Conservation (phyloP, 2,329 filamentous ascomycete genomes). For the Penicillium sp. region DNA sequence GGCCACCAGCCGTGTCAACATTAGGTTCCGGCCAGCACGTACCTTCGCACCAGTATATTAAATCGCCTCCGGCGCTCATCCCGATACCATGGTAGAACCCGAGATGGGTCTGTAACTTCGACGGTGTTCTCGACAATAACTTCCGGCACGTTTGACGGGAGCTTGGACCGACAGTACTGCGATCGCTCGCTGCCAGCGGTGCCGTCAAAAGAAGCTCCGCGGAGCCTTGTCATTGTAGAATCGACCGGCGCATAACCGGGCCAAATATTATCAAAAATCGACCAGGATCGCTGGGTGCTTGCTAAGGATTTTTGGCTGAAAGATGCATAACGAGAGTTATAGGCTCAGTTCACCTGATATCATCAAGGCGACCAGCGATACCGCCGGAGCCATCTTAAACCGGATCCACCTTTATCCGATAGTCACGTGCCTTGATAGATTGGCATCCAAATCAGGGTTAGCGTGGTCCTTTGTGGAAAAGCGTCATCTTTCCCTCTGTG, state of each 20-base stretch:
- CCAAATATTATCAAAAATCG: neutral
- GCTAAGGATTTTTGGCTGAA: neutral
- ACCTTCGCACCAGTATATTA: constrained; percentile 71
- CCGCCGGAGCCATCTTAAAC: constrained; percentile 23
- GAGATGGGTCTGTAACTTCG: constrained; percentile 41
- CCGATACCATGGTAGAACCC: constrained; percentile 44
- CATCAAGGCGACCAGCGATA: constrained; percentile 18
- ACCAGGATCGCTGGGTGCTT: neutral
- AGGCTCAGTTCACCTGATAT: constrained; percentile 30
- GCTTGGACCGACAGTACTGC: constrained; percentile 41
- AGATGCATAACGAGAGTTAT: constrained; percentile 5
- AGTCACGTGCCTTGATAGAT: constrained; percentile 4
- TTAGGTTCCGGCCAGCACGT: constrained; percentile 31
- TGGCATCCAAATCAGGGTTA: neutral
- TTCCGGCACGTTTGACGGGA: constrained; percentile 47
- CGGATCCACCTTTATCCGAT: constrained; percentile 7
- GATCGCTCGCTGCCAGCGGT: constrained; percentile 35
- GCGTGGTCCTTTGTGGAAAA: constrained; percentile 6
- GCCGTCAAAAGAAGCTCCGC: constrained; percentile 44
- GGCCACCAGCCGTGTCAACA: constrained; percentile 12
- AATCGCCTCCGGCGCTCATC: constrained; percentile 48
- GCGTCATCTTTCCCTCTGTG: constrained; percentile 9
- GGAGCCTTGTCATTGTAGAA: constrained; percentile 48
- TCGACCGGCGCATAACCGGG: constrained; percentile 34
- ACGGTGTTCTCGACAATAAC: constrained; percentile 45